Evolutionary conservation across 108 stramenopile species (phyloP).

Genomic region (Schizochytrium sp.): DNA sequence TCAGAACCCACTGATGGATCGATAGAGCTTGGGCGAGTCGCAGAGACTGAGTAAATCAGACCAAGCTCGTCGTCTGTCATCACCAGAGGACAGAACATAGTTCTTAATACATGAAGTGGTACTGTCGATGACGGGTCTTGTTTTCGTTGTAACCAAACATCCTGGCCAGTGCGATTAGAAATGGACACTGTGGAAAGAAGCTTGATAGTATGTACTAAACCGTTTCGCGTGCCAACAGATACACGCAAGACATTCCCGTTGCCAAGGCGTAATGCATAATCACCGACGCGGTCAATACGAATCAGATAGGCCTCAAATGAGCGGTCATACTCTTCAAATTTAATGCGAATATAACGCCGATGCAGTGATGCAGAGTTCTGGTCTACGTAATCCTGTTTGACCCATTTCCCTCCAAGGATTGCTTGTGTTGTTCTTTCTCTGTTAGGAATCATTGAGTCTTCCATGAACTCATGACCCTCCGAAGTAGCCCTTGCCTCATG

Average conservation of each 20-base stretch:
- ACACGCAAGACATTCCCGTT: constrained; percentile 42
- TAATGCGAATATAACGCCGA: constrained; percentile 30
- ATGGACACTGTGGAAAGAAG: constrained; percentile 17
- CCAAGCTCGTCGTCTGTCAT: constrained; percentile 46
- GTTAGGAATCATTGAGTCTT: constrained; percentile 45
- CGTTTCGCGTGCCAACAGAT: constrained; percentile 48
- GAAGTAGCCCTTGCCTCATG: too few species aligned
- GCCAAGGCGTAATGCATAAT: constrained; percentile 34
- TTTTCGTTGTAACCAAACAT: constrained; percentile 1
- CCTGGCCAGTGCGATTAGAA: constrained; percentile 23
- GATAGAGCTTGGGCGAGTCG: too few species aligned
- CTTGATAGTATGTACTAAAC: constrained; percentile 31
- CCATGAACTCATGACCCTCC: background rate
- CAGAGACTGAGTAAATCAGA: background rate
- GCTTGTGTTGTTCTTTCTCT: background rate
- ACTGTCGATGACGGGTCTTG: background rate
- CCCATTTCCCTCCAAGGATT: background rate
- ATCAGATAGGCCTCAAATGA: constrained; percentile 6
- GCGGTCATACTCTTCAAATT: constrained; percentile 43
- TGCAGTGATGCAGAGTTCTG: background rate
- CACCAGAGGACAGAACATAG: background rate
- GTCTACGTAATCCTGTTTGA: background rate
- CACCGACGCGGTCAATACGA: constrained; percentile 46
- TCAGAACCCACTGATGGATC: too few species aligned
- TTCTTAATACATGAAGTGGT: background rate